A percentile compares a stretch with the other conserved stretches of the same genome.
These are phyloP conservation scores for Trichosporon coremiiforme DNA, from an alignment of 1,284 basidiomycete species.

Conservation along the genomic window DNA sequence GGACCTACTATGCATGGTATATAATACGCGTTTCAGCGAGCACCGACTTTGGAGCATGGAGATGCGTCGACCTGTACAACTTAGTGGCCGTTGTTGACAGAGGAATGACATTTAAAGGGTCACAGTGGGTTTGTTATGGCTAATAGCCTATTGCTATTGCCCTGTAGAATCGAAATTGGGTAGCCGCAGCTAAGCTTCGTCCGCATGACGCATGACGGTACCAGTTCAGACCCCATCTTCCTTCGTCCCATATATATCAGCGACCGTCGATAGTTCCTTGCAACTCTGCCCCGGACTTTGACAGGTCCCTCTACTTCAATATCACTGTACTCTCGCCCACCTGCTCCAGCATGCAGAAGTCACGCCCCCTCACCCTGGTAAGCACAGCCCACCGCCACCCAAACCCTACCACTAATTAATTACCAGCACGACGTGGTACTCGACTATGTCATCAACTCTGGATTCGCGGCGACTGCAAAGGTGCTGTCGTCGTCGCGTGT, in stretches of 20 bases:
- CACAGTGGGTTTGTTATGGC: neutral
- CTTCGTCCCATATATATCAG: neutral
- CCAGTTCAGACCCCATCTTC: constrained; percentile 1
- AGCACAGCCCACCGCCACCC: constrained; percentile 9
- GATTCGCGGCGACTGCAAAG: constrained; percentile 44
- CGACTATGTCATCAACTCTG: constrained; percentile 48
- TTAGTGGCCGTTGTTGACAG: neutral
- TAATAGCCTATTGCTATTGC: neutral
- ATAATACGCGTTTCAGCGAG: neutral
- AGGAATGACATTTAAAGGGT: neutral
- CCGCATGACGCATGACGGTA: constrained; percentile 15
- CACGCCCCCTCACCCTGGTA: constrained; percentile 3
- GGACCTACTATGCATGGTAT: constrained; percentile 15
- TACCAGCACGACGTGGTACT: constrained; percentile 50
- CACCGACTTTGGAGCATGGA: neutral
- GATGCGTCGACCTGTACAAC: neutral
- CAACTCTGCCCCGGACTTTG: neutral
- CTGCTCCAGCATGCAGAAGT: constrained; percentile 8
- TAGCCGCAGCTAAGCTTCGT: neutral
- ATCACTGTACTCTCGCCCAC: neutral
- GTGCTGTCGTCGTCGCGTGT: constrained; percentile 30
- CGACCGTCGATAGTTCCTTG: constrained; percentile 1
- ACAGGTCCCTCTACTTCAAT: neutral
- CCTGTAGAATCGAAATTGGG: neutral
- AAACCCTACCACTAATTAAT: constrained; percentile 2